A percentile compares a stretch with the other conserved stretches of the same genome.
Conservation (phyloP, 2,329 filamentous ascomycete genomes). For the Verticillium zaregamsianum region DNA sequence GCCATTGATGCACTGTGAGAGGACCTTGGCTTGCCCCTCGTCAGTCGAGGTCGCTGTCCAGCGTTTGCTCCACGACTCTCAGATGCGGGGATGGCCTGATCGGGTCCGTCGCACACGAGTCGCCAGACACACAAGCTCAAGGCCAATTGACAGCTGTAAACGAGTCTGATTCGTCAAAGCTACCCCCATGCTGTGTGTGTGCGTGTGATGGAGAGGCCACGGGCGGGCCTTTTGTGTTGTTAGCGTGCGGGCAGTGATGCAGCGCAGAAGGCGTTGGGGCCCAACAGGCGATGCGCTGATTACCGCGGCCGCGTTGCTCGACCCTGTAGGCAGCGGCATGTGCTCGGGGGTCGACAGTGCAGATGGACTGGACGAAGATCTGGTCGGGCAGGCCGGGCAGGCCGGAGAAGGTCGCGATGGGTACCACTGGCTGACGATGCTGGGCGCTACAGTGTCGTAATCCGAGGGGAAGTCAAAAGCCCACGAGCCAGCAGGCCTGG, state of each 20-base stretch:
- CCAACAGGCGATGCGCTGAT: not conserved
- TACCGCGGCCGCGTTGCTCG: not conserved
- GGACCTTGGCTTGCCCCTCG: not conserved
- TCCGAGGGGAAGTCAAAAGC: not conserved
- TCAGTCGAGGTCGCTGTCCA: not conserved
- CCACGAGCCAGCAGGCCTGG: not conserved
- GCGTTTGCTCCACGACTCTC: not conserved
- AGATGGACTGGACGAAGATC: too few species aligned
- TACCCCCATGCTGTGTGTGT: not conserved
- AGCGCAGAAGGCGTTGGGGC: not conserved
- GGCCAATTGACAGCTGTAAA: not conserved
- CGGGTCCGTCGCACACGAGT: not conserved
- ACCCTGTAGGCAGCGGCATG: not conserved
- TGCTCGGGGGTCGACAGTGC: not conserved
- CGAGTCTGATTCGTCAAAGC: not conserved
- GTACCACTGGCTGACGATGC: too few species aligned
- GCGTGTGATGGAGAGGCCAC: not conserved
- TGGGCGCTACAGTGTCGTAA: too few species aligned
- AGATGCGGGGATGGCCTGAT: not conserved
- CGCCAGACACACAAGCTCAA: not conserved
- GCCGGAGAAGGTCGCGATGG: too few species aligned
- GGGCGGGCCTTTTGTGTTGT: not conserved
- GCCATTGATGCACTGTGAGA: not conserved
- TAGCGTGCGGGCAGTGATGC: not conserved
- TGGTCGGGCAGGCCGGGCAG: too few species aligned